Conservation (phyloP, 306 rosid species). For the Prunus mongolica region DNA sequence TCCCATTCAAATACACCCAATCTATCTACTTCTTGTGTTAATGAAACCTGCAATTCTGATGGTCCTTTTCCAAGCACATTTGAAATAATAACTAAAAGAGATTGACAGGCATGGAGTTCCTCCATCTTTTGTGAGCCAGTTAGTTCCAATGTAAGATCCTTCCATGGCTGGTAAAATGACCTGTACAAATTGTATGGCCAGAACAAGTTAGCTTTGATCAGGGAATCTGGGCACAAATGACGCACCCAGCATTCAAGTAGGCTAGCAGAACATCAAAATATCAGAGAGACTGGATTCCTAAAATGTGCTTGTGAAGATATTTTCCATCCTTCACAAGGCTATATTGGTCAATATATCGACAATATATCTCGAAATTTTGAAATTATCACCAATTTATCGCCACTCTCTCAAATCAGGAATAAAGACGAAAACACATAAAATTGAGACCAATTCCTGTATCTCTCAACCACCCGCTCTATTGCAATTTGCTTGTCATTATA, state of each 20-base stretch:
- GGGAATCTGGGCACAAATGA: neutral
- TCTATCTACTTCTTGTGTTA: slow-evolving; percentile 42
- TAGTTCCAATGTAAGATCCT: slow-evolving; percentile 42
- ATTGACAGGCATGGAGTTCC: slow-evolving; percentile 71
- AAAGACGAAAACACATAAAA: too few species aligned
- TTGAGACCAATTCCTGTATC: too few species aligned
- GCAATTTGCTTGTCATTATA: too few species aligned
- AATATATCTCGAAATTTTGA: too few species aligned
- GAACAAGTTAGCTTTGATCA: slow-evolving; percentile 1
- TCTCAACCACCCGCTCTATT: too few species aligned
- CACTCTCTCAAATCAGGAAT: too few species aligned
- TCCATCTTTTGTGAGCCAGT: slow-evolving; percentile 53
- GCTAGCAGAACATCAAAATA: neutral
- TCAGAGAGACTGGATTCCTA: neutral
- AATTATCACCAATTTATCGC: too few species aligned
- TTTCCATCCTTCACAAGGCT: too few species aligned
- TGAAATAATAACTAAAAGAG: slow-evolving; percentile 47
- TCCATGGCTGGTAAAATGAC: slow-evolving; percentile 72
- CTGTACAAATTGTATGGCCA: slow-evolving; percentile 31
- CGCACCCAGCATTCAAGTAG: neutral
- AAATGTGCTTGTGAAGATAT: neutral
- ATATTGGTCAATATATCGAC: too few species aligned
- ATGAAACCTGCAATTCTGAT: slow-evolving; percentile 35
- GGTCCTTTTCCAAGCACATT: slow-evolving; percentile 48
- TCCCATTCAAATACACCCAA: slow-evolving; percentile 64